A percentile compares a stretch with the other conserved stretches of the same genome.
phyloP scores from a whole-genome alignment of 768 basidiomycete genomes.

The Tricholoma flavovirens region DNA sequence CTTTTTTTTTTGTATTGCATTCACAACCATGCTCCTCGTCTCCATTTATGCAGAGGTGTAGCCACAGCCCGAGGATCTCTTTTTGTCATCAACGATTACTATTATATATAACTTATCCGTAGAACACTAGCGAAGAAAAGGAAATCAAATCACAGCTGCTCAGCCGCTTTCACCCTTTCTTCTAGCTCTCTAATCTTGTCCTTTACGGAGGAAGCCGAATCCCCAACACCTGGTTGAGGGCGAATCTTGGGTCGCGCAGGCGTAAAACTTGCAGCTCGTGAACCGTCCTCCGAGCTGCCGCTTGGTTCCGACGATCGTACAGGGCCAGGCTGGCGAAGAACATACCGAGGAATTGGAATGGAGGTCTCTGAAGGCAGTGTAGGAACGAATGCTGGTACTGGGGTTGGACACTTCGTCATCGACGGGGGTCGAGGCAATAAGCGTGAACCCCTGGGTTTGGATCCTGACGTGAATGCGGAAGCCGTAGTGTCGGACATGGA shows the following conservation, averaged over 20 bases:
- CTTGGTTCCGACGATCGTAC: not conserved
- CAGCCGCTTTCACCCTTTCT: conserved; percentile 21
- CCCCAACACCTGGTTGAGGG: not conserved
- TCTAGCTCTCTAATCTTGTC: conserved; percentile 37
- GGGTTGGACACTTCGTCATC: not conserved
- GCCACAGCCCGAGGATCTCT: not conserved
- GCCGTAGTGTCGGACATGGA: not conserved
- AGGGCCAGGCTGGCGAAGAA: not conserved
- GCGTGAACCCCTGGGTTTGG: conserved; percentile 6
- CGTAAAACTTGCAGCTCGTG: not conserved
- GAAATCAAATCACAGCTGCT: not conserved
- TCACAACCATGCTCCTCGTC: not conserved
- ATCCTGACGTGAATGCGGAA: not conserved
- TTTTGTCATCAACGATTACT: not conserved
- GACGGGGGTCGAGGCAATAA: conserved; percentile 15
- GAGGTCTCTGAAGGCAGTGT: not conserved
- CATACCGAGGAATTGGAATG: not conserved
- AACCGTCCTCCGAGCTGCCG: not conserved
- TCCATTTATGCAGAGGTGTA: not conserved
- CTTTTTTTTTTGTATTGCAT: not conserved
- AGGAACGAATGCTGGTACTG: not conserved
- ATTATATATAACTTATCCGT: not conserved
- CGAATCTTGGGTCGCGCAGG: conserved; percentile 1
- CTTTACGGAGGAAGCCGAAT: conserved; percentile 29
- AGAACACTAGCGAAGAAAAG: not conserved